Percentiles rank a stretch among this genome's conserved stretches.
Conservation (phyloP, 2,329 filamentous ascomycete species). For the Penicillium thymicola region DNA sequence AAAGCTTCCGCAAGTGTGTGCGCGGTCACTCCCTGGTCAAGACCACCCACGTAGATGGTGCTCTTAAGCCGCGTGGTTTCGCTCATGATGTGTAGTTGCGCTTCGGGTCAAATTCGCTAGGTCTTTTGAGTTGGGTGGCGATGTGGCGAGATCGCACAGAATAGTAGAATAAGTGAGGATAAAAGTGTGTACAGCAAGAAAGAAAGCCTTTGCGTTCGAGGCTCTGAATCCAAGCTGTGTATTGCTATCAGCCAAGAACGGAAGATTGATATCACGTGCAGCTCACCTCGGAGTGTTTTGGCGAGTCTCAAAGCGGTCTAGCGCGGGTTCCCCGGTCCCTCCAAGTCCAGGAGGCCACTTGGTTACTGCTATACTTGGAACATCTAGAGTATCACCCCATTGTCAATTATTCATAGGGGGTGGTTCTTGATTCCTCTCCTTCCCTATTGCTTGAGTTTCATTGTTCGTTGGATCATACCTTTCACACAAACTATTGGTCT, state of each 20-base stretch:
- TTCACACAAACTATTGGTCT: conserved; percentile 13
- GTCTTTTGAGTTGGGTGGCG: neutral
- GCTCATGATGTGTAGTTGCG: conserved; percentile 58
- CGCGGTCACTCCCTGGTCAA: conserved; percentile 73
- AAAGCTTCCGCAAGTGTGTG: conserved; percentile 84
- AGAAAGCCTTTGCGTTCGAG: neutral
- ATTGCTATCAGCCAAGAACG: conserved; percentile 6
- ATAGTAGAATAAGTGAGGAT: neutral
- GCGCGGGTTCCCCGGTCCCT: conserved; percentile 30
- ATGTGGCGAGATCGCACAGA: neutral
- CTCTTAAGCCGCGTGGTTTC: conserved; percentile 80
- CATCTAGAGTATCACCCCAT: conserved; percentile 30
- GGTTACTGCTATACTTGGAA: conserved; percentile 29
- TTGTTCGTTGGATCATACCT: conserved; percentile 20
- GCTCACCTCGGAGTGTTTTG: conserved; percentile 29
- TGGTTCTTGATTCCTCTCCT: conserved; percentile 19
- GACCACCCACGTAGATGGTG: conserved; percentile 87
- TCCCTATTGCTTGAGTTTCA: conserved; percentile 7
- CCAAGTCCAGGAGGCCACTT: conserved; percentile 42
- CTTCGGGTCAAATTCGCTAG: neutral
- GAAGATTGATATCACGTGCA: conserved; percentile 36
- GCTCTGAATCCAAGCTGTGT: conserved; percentile 1
- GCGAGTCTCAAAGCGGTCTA: conserved; percentile 32
- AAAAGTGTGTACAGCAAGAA: neutral
- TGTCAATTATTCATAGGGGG: conserved; percentile 30